These are phyloP conservation scores for Holtermannia corniformis DNA, from an alignment of 768 basidiomycete genomes.

Conservation along the genomic window DNA sequence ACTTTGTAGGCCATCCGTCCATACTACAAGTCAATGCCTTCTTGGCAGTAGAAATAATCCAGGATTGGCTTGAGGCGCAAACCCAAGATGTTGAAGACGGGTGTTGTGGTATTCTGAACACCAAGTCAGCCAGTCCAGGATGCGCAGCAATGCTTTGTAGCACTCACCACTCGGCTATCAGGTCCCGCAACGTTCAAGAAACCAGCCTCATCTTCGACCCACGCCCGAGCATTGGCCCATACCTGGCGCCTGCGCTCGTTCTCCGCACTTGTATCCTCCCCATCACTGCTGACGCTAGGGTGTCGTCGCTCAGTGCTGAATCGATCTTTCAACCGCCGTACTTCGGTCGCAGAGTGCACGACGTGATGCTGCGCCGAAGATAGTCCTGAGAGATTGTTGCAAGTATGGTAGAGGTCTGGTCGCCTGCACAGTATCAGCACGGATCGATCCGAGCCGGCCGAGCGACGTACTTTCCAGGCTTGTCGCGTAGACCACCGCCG, in stretches of 20 bases:
- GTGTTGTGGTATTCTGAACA: constrained; percentile 75
- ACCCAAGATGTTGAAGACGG: constrained; percentile 63
- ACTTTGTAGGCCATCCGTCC: no score
- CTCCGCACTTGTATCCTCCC: constrained; percentile 9
- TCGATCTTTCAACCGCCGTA: constrained; percentile 36
- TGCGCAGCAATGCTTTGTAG: not conserved
- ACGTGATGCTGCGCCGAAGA: constrained; percentile 79
- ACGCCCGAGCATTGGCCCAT: constrained; percentile 54
- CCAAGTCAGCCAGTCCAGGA: not conserved
- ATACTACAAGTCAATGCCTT: not conserved
- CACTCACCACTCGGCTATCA: constrained; percentile 48
- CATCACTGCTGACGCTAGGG: not conserved
- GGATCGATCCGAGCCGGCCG: not conserved
- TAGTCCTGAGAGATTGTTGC: constrained; percentile 84
- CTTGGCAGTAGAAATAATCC: constrained; percentile 63
- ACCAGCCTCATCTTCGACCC: constrained; percentile 54
- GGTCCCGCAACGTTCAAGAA: constrained; percentile 53
- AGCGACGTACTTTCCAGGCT: constrained; percentile 76
- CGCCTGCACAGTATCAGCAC: constrained; percentile 44
- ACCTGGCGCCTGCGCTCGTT: constrained; percentile 45
- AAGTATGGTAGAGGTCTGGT: constrained; percentile 92
- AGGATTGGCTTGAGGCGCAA: constrained; percentile 60
- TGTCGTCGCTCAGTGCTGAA: constrained; percentile 42
- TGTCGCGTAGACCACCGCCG: constrained; percentile 81
- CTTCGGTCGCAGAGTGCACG: constrained; percentile 45